Conservation (phyloP, 1,284 basidiomycete genomes). For the Termitomyces sp. region DNA sequence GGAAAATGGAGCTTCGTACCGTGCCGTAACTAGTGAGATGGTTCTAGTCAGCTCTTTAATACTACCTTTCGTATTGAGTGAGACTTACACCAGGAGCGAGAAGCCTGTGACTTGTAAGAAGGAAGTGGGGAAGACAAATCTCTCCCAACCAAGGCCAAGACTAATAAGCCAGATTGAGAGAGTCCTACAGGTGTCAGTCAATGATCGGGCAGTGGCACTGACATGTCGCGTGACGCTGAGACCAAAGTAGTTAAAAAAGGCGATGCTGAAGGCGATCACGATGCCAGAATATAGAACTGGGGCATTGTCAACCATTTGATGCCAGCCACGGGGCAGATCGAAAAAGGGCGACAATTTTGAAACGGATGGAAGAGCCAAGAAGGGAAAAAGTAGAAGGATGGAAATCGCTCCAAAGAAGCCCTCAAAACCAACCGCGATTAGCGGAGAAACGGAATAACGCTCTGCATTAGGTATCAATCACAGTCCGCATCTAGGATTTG, state of each 20-base stretch:
- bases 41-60: background rate
- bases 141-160: slow-evolving; percentile 90
- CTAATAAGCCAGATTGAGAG: slow-evolving; percentile 89
- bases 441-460: slow-evolving; percentile 83
- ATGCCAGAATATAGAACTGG: slow-evolving; percentile 75
- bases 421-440: slow-evolving; percentile 92
- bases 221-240: slow-evolving; percentile 88
- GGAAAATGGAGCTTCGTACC: slow-evolving; percentile 29
- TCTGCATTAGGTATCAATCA: slow-evolving; percentile 26
- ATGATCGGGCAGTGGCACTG: slow-evolving; percentile 82
- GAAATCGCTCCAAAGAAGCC: slow-evolving; percentile 88
- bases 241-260: slow-evolving; percentile 96
- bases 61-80: slow-evolving; percentile 8
- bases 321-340: slow-evolving; percentile 86
- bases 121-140: slow-evolving; percentile 77
- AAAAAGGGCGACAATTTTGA: slow-evolving; percentile 73
- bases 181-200: slow-evolving; percentile 96
- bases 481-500: background rate
- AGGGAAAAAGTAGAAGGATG: slow-evolving; percentile 69
- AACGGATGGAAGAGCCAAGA: slow-evolving; percentile 58
- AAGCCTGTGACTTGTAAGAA: slow-evolving; percentile 89
- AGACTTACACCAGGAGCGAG: slow-evolving; percentile 78
- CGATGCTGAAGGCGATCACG: slow-evolving; percentile 78
- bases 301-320: slow-evolving; percentile 81
- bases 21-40: slow-evolving; percentile 47